Base-by-base conservation (phyloP, 768 basidiomycete species). In the Suillus decipiens region DNA sequence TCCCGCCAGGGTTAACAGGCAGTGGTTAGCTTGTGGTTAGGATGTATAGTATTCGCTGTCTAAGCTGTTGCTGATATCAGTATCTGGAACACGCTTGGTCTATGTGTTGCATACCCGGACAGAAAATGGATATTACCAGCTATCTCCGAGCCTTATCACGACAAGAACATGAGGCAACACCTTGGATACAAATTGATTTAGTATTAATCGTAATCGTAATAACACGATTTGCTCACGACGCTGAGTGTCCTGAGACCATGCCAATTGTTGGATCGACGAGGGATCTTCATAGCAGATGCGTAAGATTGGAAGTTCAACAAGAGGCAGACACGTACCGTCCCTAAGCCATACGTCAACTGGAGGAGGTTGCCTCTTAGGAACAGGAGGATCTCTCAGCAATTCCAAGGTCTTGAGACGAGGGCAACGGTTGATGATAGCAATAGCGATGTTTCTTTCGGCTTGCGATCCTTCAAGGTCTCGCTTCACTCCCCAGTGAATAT, bases 1-100 rank as follows among this genome's bases (percentile, higher is more conserved):
- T 98, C 76, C 95, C 95, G 19, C 81, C 88, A 24, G 85, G 86
- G 47, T 74, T 92, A 68, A 92, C 90, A 22, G 82, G 83, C 41
- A 77, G 77, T 45, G 63, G 48, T 34, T 28, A 45, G 48, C 54
- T 39, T 59, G 34, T 33, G 24, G 28, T 61, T 51, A 33, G 36
- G 47, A 62, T 59, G 65, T 74, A 68, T 59, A 60, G 41, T 64
- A 63, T 57, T 67, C 59, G 63, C 63, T 55, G 71, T 75, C 64
- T 75, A 71, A 45, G 64, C 15, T 56, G 24, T 39, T 24, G 5
- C 56, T 17, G 37, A 39, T 24, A 39, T 39, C 37, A 41, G 39
- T 57, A 36, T 57, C 11, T 28, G 37, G 14, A 28, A 28, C 56
- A 56, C 22, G 41, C 37, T 39, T 57, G 56, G 6, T 41, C 39